Base-by-base conservation (phyloP, 352 stramenopile species). In the Phytophthora meadii region DNA sequence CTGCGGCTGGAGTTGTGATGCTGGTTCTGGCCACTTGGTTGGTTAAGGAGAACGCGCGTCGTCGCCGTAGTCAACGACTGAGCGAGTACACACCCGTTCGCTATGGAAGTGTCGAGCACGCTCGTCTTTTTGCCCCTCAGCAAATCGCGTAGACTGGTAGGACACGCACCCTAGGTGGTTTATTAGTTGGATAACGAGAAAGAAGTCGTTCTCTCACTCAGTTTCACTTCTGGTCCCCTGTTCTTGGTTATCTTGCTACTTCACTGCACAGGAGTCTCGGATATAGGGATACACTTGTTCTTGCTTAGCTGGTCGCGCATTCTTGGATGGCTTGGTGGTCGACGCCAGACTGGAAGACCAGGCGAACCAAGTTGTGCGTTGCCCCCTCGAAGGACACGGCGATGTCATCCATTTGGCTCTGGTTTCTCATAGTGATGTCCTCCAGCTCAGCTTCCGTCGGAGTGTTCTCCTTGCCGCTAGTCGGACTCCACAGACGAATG, bases 401-500 rank as follows among this genome's bases (percentile, higher is more conserved):
- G 11, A 83, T 68, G 8, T 84, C 64, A 17, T 78, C 70, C 85
- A 95, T 93, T 64, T 82, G 78, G 15, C 47, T 71, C 54, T 95
- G 87, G 64, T 95, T 95, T 40, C 61, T 72, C 3, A 54, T 68
- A 17, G 81, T 61, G 60, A 92, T 81, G 0, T 68, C 68, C 17
- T 87, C 77, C 50, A 93, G 49, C 7, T 92, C 78, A 11, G 77
- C 70, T 51, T 82, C 67, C 0, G 56, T 82, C 10, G 80, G 75
- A 2, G 74, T 66, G 22, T 65, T 77, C 5, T 84, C 76, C 5
- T 64, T 61, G 1, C 77, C 67, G 14, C 71, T 80, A 0, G 74
- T 89, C 0, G 87, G 87, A 19, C 70, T 89, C 87, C 87, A 95
- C 41, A 95, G 54, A 5, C 87, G 82, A 68, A 95, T 84, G 2